phyloP scores from a whole-genome alignment of 768 basidiomycete species.

The Leucosporidium yakuticum region DNA sequence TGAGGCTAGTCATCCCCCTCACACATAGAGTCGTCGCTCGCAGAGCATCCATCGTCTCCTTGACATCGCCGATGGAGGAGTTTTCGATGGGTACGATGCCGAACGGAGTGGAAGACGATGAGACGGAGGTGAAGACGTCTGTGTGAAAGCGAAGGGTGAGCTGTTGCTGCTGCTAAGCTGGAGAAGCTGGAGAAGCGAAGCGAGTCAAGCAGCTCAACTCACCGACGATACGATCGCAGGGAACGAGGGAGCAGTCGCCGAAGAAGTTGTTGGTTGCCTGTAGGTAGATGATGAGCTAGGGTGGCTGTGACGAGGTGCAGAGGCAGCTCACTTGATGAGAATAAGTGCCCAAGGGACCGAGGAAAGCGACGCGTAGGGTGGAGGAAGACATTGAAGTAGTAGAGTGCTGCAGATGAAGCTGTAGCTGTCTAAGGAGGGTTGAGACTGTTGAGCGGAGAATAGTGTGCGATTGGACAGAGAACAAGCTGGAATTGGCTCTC shows the following conservation, averaged over 20 bases:
- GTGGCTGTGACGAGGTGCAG: not conserved
- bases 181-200: not conserved
- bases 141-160: not conserved
- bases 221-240: slow-evolving; percentile 31
- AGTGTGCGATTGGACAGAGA: not conserved
- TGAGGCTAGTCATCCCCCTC: slow-evolving; percentile 19
- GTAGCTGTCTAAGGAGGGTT: not conserved
- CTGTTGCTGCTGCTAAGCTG: not conserved
- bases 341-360: slow-evolving; percentile 39
- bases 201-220: not conserved
- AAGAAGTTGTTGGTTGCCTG: slow-evolving; percentile 35
- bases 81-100: slow-evolving; percentile 38
- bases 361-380: slow-evolving; percentile 27
- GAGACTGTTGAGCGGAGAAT: too few species aligned
- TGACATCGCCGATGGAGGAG: slow-evolving; percentile 35
- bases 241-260: slow-evolving; percentile 16
- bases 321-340: slow-evolving; percentile 33
- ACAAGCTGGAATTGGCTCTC: too few species aligned
- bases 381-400: not conserved
- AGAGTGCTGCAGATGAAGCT: not conserved
- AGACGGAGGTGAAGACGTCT: slow-evolving; percentile 34
- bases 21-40: slow-evolving; percentile 21
- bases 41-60: slow-evolving; percentile 30
- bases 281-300: not conserved
- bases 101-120: not conserved